phyloP scores from a whole-genome alignment of 805 yeast species.

The Cephaloascus fragrans region DNA sequence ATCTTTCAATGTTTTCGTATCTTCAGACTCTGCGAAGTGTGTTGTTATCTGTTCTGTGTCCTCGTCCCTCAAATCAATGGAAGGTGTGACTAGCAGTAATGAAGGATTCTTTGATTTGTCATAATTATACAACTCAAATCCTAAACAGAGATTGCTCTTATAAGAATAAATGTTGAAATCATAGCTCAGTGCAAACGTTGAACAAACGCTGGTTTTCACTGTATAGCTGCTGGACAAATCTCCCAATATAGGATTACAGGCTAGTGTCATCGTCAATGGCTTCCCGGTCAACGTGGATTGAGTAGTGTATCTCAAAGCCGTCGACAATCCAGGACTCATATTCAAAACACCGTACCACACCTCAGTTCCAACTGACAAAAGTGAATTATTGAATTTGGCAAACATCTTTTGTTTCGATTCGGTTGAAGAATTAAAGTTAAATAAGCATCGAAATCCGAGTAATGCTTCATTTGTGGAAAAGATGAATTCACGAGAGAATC shows the following conservation, averaged over 20 bases:
- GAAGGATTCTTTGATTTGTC: constrained; percentile 14
- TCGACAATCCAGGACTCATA: constrained; percentile 83
- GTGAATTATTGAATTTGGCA: constrained; percentile 47
- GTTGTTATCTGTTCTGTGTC: background rate
- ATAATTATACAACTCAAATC: constrained; percentile 72
- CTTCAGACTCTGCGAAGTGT: background rate
- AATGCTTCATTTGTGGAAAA: constrained; percentile 80
- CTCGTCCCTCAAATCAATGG: constrained; percentile 2
- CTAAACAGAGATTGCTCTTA: constrained; percentile 76
- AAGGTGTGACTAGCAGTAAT: too few species aligned
- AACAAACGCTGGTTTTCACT: constrained; percentile 63
- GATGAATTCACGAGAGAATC: constrained; percentile 60
- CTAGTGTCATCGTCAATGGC: constrained; percentile 80
- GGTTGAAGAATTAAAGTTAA: constrained; percentile 40
- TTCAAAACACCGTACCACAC: constrained; percentile 78
- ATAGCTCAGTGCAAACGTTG: constrained; percentile 75
- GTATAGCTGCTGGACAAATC: constrained; percentile 83
- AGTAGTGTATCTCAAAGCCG: constrained; percentile 78
- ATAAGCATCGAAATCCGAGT: constrained; percentile 71
- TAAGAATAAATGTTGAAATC: constrained; percentile 89
- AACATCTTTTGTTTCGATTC: constrained; percentile 4
- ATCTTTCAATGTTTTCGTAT: background rate
- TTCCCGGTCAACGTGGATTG: constrained; percentile 80
- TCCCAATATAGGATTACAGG: constrained; percentile 85
- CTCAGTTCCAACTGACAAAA: constrained; percentile 73